phyloP scores from a whole-genome alignment of 2,329 filamentous ascomycete species.

The Spiromastix sp. region DNA sequence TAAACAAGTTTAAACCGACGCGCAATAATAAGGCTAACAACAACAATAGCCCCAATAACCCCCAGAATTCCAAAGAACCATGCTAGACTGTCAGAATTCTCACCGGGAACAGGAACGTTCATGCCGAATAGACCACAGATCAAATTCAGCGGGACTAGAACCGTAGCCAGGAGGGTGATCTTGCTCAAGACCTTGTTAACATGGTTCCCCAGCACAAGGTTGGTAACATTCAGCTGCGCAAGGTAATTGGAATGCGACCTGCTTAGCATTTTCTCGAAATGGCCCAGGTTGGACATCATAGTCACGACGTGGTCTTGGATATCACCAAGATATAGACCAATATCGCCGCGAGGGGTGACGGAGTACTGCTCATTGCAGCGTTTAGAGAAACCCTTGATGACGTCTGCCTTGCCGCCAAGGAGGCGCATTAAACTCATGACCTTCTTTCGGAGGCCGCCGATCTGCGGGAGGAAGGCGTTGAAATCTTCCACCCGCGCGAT shows the following conservation, averaged over 20 bases:
- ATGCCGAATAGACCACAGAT: slow-evolving; percentile 55
- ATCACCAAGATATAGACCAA: slow-evolving; percentile 90
- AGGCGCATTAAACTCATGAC: slow-evolving; percentile 89
- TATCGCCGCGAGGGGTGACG: slow-evolving; percentile 89
- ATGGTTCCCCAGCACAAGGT: slow-evolving; percentile 74
- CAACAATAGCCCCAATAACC: slow-evolving; percentile 32
- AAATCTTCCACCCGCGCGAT: slow-evolving; percentile 85
- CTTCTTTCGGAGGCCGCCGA: slow-evolving; percentile 86
- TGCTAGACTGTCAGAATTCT: slow-evolving; percentile 21
- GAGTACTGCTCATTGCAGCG: slow-evolving; percentile 97
- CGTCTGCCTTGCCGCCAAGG: slow-evolving; percentile 93
- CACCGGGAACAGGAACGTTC: slow-evolving; percentile 40
- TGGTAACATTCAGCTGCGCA: slow-evolving; percentile 86
- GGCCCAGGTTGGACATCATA: slow-evolving; percentile 92
- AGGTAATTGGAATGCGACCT: slow-evolving; percentile 93
- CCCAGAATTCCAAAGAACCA: slow-evolving; percentile 44
- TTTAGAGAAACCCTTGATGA: slow-evolving; percentile 94
- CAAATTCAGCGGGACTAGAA: slow-evolving; percentile 92
- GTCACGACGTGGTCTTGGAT: slow-evolving; percentile 99
- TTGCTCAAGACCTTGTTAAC: slow-evolving; percentile 88
- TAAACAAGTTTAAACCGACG: slow-evolving; percentile 33
- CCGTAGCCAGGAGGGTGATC: slow-evolving; percentile 86
- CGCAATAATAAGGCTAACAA: slow-evolving; percentile 28
- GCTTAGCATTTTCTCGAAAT: slow-evolving; percentile 96
- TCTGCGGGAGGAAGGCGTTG: slow-evolving; percentile 72